These are phyloP conservation scores for Penicillium fuscoglaucum DNA, from an alignment of 2,329 filamentous ascomycete genomes.

Conservation along the genomic window DNA sequence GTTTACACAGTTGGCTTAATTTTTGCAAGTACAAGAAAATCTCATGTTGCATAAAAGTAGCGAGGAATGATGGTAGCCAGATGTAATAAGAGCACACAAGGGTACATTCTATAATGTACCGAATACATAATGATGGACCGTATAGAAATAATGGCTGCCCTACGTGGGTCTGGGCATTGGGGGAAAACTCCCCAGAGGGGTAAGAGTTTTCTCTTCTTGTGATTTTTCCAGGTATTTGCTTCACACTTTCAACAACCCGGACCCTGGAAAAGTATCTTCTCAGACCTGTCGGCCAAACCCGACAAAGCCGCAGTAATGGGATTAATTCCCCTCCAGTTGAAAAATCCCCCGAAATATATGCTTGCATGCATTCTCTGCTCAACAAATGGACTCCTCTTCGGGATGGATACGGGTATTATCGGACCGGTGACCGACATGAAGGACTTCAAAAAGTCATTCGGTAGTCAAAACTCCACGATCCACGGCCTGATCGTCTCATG, in stretches of 20 bases:
- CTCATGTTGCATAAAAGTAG: background rate
- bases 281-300: background rate
- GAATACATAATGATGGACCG: background rate
- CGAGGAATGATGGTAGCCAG: background rate
- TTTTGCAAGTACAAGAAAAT: too few relatives aligned
- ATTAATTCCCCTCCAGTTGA: background rate
- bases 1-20: background rate
- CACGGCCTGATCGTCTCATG: conserved; percentile 61
- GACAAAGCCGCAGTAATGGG: conserved; percentile 1
- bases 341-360: conserved; percentile 9
- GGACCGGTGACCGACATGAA: conserved; percentile 62
- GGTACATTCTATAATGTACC: background rate
- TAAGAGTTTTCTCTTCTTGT: background rate
- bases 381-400: conserved; percentile 9
- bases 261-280: background rate
- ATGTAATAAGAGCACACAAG: background rate
- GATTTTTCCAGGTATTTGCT: background rate
- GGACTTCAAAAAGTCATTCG: conserved; percentile 53
- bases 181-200: background rate
- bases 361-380: conserved; percentile 14
- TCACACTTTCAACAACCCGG: background rate
- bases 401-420: conserved; percentile 15
- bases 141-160: background rate
- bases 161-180: conserved; percentile 1
- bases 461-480: conserved; percentile 52